A percentile compares a stretch with the other conserved stretches of the same genome.
Conservation (phyloP, 306 rosid species). For the Oemleria cerasiformis region DNA sequence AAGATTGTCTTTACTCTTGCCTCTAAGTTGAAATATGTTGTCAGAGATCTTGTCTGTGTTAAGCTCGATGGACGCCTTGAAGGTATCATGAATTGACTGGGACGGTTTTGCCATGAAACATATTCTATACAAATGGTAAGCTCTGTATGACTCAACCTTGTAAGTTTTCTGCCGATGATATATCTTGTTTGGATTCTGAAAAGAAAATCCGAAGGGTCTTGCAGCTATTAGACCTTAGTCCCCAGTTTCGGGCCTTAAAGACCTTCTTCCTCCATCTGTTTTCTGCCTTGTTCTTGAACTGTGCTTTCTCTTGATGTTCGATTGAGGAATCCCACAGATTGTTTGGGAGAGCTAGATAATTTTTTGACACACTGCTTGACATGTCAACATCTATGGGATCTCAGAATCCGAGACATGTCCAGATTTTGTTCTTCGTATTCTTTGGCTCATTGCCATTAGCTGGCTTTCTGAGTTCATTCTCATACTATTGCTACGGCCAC, state of each 20-base stretch:
- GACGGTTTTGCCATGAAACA: neutral
- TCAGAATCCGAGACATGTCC: constrained; percentile 91
- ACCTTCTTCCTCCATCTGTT: neutral
- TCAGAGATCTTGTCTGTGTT: neutral
- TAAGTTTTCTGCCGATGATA: neutral
- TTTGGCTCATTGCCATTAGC: constrained; percentile 45
- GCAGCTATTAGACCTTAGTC: neutral
- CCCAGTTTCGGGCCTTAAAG: neutral
- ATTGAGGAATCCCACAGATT: constrained; percentile 18
- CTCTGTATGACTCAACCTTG: neutral
- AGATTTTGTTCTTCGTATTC: constrained; percentile 54
- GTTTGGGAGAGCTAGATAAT: constrained; percentile 12
- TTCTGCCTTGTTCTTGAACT: constrained; percentile 1
- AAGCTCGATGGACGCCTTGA: constrained; percentile 2
- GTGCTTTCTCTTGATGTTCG: constrained; percentile 22
- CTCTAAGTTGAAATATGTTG: neutral
- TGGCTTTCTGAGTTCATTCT: constrained; percentile 42
- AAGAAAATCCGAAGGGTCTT: neutral
- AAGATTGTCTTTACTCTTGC: constrained; percentile 4
- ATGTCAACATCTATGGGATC: constrained; percentile 47
- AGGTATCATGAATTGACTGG: neutral
- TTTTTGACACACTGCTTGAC: constrained; percentile 18
- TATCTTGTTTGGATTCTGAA: neutral
- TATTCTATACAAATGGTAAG: neutral
- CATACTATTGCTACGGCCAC: constrained; percentile 33